Conservation (phyloP, 768 basidiomycete genomes). For the Lyophyllum semitale region DNA sequence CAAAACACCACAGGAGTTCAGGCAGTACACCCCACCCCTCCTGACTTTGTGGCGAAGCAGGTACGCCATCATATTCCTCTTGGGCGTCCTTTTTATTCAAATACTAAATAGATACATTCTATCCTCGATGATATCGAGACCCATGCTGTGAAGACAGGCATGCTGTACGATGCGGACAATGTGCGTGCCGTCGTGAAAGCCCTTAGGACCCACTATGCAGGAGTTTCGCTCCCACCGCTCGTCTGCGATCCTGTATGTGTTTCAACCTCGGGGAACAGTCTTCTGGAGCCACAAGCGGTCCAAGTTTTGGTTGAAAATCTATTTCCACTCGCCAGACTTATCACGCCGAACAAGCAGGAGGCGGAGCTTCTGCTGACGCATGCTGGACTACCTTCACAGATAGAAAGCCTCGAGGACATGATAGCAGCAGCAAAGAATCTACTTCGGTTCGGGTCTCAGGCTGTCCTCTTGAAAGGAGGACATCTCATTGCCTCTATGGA, state of each 20-base stretch:
- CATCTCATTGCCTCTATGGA: slow-evolving; percentile 53
- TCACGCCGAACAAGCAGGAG: slow-evolving; percentile 88
- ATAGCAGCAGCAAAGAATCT: slow-evolving; percentile 53
- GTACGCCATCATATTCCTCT: slow-evolving; percentile 34
- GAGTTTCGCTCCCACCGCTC: slow-evolving; percentile 45
- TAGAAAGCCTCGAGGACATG: slow-evolving; percentile 60
- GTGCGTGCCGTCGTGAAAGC: slow-evolving; percentile 52
- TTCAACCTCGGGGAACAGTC: slow-evolving; percentile 83
- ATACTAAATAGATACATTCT: slow-evolving; percentile 58
- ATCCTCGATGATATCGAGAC: slow-evolving; percentile 75
- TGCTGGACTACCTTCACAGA: slow-evolving; percentile 27
- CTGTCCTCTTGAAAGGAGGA: slow-evolving; percentile 85
- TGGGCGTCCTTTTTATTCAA: slow-evolving; percentile 1
- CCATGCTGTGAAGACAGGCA: slow-evolving; percentile 84
- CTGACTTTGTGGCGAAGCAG: slow-evolving; percentile 76
- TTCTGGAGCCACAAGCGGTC: slow-evolving; percentile 71
- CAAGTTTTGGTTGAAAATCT: slow-evolving; percentile 56
- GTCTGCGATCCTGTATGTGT: slow-evolving; percentile 92
- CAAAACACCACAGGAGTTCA: slow-evolving; percentile 90
- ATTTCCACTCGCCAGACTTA: slow-evolving; percentile 69
- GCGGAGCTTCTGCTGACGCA: slow-evolving; percentile 66
- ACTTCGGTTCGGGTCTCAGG: slow-evolving; percentile 45
- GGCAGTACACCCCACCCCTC: slow-evolving; percentile 65
- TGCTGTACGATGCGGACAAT: slow-evolving; percentile 70
- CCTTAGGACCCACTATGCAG: slow-evolving; percentile 44